These are phyloP conservation scores for Podospora bellae-mahoneyi DNA, from an alignment of 495 filamentous ascomycete genomes.

Conservation along the genomic window DNA sequence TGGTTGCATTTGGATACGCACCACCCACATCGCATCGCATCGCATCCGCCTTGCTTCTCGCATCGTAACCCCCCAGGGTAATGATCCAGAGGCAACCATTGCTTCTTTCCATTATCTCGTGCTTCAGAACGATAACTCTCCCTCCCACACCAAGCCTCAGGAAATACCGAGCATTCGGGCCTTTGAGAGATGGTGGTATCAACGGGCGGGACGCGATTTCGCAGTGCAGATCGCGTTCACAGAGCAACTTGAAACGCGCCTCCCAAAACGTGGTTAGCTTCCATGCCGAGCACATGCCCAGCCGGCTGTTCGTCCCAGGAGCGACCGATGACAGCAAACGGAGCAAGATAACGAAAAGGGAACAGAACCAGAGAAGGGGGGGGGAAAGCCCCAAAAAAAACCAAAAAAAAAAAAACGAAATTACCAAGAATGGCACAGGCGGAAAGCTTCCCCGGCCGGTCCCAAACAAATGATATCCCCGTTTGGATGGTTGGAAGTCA, in stretches of 20 bases:
- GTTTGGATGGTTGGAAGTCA: background rate
- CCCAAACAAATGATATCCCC: background rate
- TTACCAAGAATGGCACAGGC: background rate
- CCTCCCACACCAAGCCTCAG: background rate
- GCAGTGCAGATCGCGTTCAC: background rate
- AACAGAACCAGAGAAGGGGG: background rate
- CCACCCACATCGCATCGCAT: background rate
- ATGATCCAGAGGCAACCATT: background rate
- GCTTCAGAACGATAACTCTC: background rate
- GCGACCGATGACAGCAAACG: constrained; percentile 1
- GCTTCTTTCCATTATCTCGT: background rate
- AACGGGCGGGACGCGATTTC: constrained; percentile 1
- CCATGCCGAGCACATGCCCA: background rate
- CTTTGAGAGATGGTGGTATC: constrained; percentile 10
- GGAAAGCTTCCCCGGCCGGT: constrained; percentile 2
- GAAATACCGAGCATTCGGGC: constrained; percentile 21
- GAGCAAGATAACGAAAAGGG: constrained; percentile 2
- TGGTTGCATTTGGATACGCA: background rate
- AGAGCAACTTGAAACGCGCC: background rate
- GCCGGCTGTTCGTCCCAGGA: background rate
- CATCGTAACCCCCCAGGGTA: background rate
- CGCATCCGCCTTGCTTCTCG: background rate
- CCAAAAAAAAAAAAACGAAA: background rate
- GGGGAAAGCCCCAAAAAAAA: background rate
- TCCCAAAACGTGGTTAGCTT: background rate